Percentiles rank a stretch among this genome's conserved stretches.
phyloP scores from a whole-genome alignment of 257 asterid genomes.

The Nicotiana knightiana region DNA sequence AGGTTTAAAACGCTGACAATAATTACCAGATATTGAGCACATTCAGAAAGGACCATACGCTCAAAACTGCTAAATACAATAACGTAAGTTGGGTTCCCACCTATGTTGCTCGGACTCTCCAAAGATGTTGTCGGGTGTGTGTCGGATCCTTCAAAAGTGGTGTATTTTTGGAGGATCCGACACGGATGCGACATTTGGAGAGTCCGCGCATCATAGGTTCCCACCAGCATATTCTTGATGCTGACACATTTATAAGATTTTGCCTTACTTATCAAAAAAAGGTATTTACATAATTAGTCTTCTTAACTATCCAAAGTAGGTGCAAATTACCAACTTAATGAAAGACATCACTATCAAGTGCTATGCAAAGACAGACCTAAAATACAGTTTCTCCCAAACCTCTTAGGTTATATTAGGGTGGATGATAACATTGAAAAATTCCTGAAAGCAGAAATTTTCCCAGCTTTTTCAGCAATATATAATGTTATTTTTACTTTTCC shows the following conservation, averaged over 20 bases:
- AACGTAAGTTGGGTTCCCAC: background rate
- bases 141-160: too few relatives aligned
- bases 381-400: background rate
- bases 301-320: background rate
- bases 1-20: background rate
- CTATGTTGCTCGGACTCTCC: too few relatives aligned
- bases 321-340: background rate
- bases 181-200: too few relatives aligned
- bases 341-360: background rate
- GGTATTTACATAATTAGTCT: background rate
- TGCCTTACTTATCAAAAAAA: too few relatives aligned
- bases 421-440: background rate
- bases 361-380: background rate
- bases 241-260: too few relatives aligned
- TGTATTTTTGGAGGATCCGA: too few relatives aligned
- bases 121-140: too few relatives aligned
- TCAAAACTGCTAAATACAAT: background rate
- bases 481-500: background rate
- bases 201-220: too few relatives aligned
- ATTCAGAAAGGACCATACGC: background rate
- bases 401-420: background rate
- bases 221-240: too few relatives aligned
- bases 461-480: background rate
- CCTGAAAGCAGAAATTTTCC: background rate
- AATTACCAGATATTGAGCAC: background rate